Base-by-base conservation (phyloP, 768 basidiomycete species). In the Trametes cinnabarina region DNA sequence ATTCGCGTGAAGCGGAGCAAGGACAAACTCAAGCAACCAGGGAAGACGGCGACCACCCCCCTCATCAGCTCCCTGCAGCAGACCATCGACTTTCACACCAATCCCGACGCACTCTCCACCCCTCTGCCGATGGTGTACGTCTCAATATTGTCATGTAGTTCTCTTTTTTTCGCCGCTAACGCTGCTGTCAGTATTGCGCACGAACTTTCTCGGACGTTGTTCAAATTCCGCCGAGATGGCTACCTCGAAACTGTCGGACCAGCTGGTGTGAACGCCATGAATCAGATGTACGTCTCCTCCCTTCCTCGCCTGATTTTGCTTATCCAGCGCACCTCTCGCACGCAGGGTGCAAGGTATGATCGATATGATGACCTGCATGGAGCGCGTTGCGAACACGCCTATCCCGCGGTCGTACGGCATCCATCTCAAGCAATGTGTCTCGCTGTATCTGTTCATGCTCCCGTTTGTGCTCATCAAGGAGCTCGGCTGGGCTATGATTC, bases 381-480 rank as follows among this genome's bases (percentile, higher is more conserved):
- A 98, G 73, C 82, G 95, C n/a, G 81, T 94, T 34, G 90, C 92
- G 15, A 93, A 90, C 70, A 92, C 92, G 10, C 89, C 88, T 0
- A 90, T 93, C 48, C 92, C 90, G 19, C 73, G 82, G 39, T 87
- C 87, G 37, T 92, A 93, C 65, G 85, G 90, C 39, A 88, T 98
- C 58, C 94, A 97, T 72, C 76, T 96, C 66, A 95, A 96, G 71
- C 95, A 98, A 85, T 92, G 89, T 63, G 91, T 96, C n/a, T 88
- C 90, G 2, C 73, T 96, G 0, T 97, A 96, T 74, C 83, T 98
- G 8, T 94, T 94, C 68, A 85, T 92, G 19, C 80, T 98, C 8
- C 96, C 96, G 4, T 82, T 95, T 64, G 90, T 90, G 2, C 80
- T 98, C 28, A 84, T 94, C 43, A 81, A 85, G 53, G 87, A 93